Base-by-base conservation (phyloP, 495 filamentous ascomycete species). In the Poronia punctata region DNA sequence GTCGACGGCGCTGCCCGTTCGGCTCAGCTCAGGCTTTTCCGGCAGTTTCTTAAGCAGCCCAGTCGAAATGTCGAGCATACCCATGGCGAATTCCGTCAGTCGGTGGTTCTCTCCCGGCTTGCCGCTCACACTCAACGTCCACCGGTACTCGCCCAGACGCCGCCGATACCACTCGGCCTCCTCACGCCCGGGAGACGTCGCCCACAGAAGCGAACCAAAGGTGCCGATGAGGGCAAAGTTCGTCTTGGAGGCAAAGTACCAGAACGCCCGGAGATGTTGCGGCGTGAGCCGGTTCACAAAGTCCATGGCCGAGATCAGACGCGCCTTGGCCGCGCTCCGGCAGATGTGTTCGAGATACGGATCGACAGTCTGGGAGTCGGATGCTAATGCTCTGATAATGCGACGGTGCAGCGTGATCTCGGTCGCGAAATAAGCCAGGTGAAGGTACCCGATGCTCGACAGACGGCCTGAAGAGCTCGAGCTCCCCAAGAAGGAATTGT, bases 131-230 rank as follows among this genome's bases (percentile, higher is more conserved):
- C 79, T 81, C 45, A 98, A 67, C 1, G 90, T 96, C 92, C 92
- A 98, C 31, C 86, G 70, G 57, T 95, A 96, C 67, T 98, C 92
- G 43, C 78, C 78, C 8, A 96, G 68, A 3, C 92, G 69, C 2
- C 82, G 72, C 15, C 83, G 78, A 64, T 98, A 98, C 73, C 95
- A 98, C n/a, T 93, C 88, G 3, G 86, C 86, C 62, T 98, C 92
- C 60, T 97, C 90, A 14, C 76, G 71, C 8, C 82, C 84, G 0
- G 89, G 89, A 0, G 83, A 80, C 0, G 88, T 92, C 18, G 89
- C 85, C 72, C 86, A 88, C 0, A 98, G 75, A 5, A 97, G 74
- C 2, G 70, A 76, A 18, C 84, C 84, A 50, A 89, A 89, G 1
- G 83, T 86, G 36, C 84, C 84, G 46, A 89, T 86, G 23, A 89